Conservation (phyloP, 805 yeast genomes). For the Wickerhamomyces mucosus region DNA sequence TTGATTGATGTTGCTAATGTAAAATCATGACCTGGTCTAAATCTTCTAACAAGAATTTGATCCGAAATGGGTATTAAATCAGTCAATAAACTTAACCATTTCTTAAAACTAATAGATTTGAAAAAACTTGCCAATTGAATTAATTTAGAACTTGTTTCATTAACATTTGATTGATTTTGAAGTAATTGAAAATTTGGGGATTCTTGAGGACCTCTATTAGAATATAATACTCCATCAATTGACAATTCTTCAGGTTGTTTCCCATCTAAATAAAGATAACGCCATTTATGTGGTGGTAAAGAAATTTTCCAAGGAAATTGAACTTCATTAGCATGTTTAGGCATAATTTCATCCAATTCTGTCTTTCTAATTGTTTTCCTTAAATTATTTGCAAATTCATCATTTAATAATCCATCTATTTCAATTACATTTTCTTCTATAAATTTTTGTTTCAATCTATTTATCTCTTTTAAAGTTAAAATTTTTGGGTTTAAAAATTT, state of each 20-base stretch:
- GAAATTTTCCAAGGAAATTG: conserved; percentile 81
- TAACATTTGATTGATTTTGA: conserved; percentile 9
- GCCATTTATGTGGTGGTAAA: conserved; percentile 87
- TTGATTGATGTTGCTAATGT: conserved; percentile 67
- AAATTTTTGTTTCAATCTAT: conserved; percentile 41
- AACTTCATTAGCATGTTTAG: conserved; percentile 46
- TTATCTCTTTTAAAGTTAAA: conserved; percentile 29
- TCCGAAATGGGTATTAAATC: conserved; percentile 53
- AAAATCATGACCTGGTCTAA: conserved; percentile 92
- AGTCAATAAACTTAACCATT: conserved; percentile 61
- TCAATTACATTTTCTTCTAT: conserved; percentile 62
- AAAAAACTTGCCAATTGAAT: conserved; percentile 49
- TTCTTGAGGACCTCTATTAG: conserved; percentile 37
- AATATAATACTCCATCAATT: conserved; percentile 21
- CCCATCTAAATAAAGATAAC: conserved; percentile 79
- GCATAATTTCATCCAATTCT: conserved; percentile 57
- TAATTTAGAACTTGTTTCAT: conserved; percentile 30
- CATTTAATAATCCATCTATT: conserved; percentile 51
- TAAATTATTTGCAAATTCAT: conserved; percentile 39
- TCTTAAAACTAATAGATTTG: conserved; percentile 50
- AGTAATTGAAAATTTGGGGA: conserved; percentile 42
- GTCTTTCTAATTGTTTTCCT: conserved; percentile 37
- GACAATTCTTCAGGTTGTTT: conserved; percentile 25
- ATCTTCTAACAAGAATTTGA: conserved; percentile 68
- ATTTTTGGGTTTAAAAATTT: conserved; percentile 50